Base-by-base conservation (phyloP, 2,329 filamentous ascomycete genomes). In the Colletotrichum shisoi region DNA sequence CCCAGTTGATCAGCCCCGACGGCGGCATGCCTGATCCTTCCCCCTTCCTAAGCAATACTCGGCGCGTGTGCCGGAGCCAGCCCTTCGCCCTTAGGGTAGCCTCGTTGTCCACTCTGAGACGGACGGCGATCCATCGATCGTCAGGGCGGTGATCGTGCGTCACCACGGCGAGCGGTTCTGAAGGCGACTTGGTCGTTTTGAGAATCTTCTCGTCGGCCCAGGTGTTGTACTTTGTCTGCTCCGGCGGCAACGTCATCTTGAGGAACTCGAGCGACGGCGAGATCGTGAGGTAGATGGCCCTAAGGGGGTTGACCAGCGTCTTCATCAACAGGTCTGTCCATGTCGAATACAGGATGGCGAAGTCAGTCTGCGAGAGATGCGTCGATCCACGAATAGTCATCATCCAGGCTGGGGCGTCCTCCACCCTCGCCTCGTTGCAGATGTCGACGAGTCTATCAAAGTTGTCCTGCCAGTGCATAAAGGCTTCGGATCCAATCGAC, bases 391-490 rank as follows among this genome's bases (percentile, higher is more conserved):
- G 79, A 57, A 84, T 79, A 31, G 83, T 82, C 73, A 84, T 75
- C 75, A 85, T 82, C 83, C 83, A 86, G 52, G 79, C 81, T 1
- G 79, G 76, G 2, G 76, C 76, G 12, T 80, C 80, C 9, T 81
- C 78, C 11, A 80, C 79, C 45, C 78, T 80, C 3, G 80, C 84
- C 75, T 91, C 87, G 27, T 82, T 77, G 73, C 87, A 85, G 17
- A 91, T 78, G 0, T 80, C 78, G 69, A 84, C 80, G 11, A 90
- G 81, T 42, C 84, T 81, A 46, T 85, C 77, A 72, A 89, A 89
- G 68, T 90, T 91, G 2, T 82, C 79, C 24, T 84, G 82, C 88
- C 88, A 91, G 76, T 90, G 88, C 81, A 89, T 89, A 77, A 91
- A 91, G 0, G 87, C 88, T 74, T 91, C 89, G 6, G 83, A 86